These are phyloP conservation scores for Eucalyptus regnans DNA, from an alignment of 345 rosid genomes.

Conservation along the genomic window DNA sequence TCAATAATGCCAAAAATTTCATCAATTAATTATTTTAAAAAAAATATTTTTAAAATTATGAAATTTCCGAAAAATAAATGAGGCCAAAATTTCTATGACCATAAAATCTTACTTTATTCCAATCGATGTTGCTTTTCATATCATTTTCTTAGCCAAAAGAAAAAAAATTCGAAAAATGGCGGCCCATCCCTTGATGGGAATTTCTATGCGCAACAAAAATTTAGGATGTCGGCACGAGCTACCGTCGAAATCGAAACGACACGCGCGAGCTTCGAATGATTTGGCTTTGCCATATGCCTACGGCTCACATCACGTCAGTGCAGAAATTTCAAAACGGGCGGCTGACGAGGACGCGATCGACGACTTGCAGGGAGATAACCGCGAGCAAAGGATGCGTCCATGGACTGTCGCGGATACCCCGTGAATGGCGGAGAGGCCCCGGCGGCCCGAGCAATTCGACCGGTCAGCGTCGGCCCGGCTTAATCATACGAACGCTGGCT, in stretches of 20 bases:
- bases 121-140: not conserved
- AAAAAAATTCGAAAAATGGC: not conserved
- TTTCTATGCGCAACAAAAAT: not conserved
- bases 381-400: not conserved
- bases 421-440: not conserved
- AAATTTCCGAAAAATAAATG: not conserved
- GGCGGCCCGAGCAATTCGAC: not conserved
- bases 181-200: not conserved
- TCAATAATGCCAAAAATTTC: not conserved
- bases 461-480: not conserved
- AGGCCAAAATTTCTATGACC: not conserved
- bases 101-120: not conserved
- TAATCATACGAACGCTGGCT: not conserved
- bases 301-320: not conserved
- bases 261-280: not conserved
- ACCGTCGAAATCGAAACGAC: not conserved
- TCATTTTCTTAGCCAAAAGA: not conserved
- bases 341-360: too few relatives aligned
- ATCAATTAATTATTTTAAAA: rapidly evolving
- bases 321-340: not conserved
- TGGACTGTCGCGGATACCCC: not conserved
- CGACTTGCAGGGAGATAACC: not conserved
- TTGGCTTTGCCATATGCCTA: not conserved
- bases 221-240: not conserved
- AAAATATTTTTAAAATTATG: not conserved